Conservation (phyloP, 1,284 basidiomycete species). For the Papiliotrema fonsecae region DNA sequence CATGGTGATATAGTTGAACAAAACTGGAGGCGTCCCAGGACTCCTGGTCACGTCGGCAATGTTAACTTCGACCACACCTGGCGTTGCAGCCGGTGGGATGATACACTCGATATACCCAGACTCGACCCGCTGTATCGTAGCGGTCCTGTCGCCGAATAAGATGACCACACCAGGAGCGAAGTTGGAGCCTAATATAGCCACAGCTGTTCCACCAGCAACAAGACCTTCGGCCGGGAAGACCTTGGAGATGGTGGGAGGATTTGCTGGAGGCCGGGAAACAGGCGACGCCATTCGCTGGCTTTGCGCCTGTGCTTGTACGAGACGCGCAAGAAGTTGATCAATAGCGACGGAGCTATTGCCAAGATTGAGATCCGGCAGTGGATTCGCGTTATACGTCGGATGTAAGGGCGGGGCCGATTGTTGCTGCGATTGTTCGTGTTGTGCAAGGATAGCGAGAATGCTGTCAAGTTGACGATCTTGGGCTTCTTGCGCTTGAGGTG, state of each 20-base stretch:
- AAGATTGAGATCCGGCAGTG: too few species aligned
- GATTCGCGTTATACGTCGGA: conserved; percentile 5
- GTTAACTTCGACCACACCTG: conserved; percentile 86
- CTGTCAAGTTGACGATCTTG: conserved; percentile 15
- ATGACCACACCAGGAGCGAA: conserved; percentile 64
- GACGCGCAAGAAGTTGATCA: too few species aligned
- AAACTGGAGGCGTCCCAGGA: conserved; percentile 21
- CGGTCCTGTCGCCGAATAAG: conserved; percentile 78
- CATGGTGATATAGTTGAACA: conserved; percentile 37
- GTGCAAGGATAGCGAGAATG: conserved; percentile 11
- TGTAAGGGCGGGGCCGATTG: too few species aligned
- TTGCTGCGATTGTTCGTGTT: conserved; percentile 5
- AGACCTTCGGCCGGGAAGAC: conserved; percentile 90
- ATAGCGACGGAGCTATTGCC: too few species aligned
- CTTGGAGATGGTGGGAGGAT: conserved; percentile 45
- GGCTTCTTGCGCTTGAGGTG: conserved; percentile 13
- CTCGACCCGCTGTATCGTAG: conserved; percentile 49
- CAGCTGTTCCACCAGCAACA: conserved; percentile 86
- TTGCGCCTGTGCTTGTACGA: too few species aligned
- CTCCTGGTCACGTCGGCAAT: conserved; percentile 56
- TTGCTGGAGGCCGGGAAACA: conserved; percentile 9
- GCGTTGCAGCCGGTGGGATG: conserved; percentile 72
- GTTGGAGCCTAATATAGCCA: conserved; percentile 86
- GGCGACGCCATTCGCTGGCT: conserved; percentile 9
- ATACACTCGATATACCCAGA: conserved; percentile 64